Percentiles rank a stretch among this genome's conserved stretches.
Conservation (phyloP, 345 rosid genomes). For the Eucalyptus pauciflora region DNA sequence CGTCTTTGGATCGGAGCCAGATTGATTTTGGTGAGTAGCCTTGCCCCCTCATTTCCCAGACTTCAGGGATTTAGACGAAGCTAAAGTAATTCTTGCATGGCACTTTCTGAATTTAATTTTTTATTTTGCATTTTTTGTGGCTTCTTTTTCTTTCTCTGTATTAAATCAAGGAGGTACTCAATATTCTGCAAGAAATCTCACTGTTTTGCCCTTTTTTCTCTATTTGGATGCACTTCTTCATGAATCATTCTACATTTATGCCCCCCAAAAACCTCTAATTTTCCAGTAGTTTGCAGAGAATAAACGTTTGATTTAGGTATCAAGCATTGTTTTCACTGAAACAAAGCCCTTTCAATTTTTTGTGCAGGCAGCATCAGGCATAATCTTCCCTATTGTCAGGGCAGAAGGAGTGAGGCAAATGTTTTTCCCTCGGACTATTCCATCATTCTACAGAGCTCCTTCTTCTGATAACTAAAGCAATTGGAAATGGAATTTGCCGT, state of each 20-base stretch:
- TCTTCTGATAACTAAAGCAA: not conserved
- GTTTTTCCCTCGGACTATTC: not conserved
- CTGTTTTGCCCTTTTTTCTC: not conserved
- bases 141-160: not conserved
- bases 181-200: not conserved
- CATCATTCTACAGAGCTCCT: slow-evolving; percentile 1
- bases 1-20: slow-evolving; percentile 7
- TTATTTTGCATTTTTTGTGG: not conserved
- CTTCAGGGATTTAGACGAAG: not conserved
- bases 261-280: not conserved
- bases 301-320: not conserved
- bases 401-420: slow-evolving; percentile 12
- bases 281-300: not conserved
- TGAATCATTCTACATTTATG: not conserved
- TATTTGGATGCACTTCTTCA: not conserved
- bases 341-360: not conserved
- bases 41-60: not conserved
- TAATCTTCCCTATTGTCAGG: slow-evolving; percentile 5
- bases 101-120: not conserved
- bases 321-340: not conserved
- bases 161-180: not conserved
- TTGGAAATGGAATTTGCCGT: not conserved
- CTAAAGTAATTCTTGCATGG: not conserved
- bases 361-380: slow-evolving; percentile 1
- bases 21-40: slow-evolving; percentile 1